These are phyloP conservation scores for Dinochytrium kinnereticum DNA, from an alignment of 371 early-diverging fungal species.

Conservation along the genomic window DNA sequence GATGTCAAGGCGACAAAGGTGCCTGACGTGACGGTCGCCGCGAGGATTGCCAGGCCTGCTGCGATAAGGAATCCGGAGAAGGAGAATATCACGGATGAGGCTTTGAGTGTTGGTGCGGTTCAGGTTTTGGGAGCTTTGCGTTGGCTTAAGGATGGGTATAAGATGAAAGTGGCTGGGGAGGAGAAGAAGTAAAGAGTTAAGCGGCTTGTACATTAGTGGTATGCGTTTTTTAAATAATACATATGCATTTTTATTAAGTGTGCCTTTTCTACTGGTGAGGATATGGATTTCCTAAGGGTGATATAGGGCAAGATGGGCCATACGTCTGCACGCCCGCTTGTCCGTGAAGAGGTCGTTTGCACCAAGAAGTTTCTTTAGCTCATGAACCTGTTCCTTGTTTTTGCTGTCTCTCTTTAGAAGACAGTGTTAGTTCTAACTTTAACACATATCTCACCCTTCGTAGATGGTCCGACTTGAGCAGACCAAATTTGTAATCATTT, in stretches of 20 bases:
- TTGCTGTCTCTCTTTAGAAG: constrained; percentile 38
- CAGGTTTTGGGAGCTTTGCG: constrained; percentile 24
- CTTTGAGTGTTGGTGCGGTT: constrained; percentile 10
- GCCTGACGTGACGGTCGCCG: neutral
- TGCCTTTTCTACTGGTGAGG: neutral
- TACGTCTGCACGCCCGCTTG: constrained; percentile 50
- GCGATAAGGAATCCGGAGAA: neutral
- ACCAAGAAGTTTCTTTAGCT: constrained; percentile 42
- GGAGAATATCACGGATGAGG: neutral
- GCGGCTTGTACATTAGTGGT: neutral
- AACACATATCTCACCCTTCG: constrained; percentile 33
- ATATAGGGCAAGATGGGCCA: constrained; percentile 54
- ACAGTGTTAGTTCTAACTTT: neutral
- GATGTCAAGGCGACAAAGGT: neutral
- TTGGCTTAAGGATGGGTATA: constrained; percentile 11
- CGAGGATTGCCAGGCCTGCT: neutral
- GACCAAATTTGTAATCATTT: constrained; percentile 45
- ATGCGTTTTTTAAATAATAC: neutral
- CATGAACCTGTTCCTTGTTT: constrained; percentile 41
- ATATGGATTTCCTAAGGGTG: constrained; percentile 17
- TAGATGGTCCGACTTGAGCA: constrained; percentile 42
- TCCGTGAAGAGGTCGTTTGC: constrained; percentile 52
- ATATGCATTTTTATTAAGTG: neutral
- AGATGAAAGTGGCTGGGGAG: neutral
- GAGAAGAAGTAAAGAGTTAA: neutral